A percentile compares a stretch with the other conserved stretches of the same genome.
Conservation (phyloP, 805 yeast genomes). For the Pichia nanzhaoensis region DNA sequence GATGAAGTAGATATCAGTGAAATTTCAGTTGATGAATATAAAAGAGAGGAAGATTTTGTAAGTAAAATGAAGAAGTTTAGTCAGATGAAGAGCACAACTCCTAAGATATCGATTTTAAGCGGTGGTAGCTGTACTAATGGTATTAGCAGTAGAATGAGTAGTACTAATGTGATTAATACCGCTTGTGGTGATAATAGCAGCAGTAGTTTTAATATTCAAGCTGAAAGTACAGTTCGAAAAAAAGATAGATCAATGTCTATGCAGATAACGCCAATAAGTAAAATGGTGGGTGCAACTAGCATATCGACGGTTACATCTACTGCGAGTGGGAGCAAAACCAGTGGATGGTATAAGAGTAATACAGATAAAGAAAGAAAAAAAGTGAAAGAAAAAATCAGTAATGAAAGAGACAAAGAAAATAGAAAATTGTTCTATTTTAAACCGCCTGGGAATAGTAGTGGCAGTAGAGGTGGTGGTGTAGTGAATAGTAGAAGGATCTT, state of each 20-base stretch:
- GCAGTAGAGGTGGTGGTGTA: background rate
- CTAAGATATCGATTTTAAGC: background rate
- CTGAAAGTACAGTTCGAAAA: constrained; percentile 4
- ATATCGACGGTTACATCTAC: background rate
- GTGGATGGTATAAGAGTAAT: background rate
- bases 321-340: background rate
- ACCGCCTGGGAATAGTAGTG: constrained; percentile 1
- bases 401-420: background rate
- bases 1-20: background rate
- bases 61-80: constrained; percentile 4
- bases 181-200: too few species aligned
- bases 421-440: constrained; percentile 1
- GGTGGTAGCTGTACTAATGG: background rate
- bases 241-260: constrained; percentile 1
- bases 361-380: background rate
- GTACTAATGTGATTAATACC: background rate
- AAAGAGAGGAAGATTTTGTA: background rate
- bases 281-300: background rate
- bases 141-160: background rate
- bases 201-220: constrained; percentile 6
- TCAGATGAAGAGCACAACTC: background rate
- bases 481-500: background rate
- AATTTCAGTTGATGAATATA: background rate
- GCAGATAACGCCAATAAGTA: background rate
- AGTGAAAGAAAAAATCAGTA: too few species aligned